These are phyloP conservation scores for Lachnellula cervina DNA, from an alignment of 2,329 filamentous ascomycete species.

Conservation along the genomic window DNA sequence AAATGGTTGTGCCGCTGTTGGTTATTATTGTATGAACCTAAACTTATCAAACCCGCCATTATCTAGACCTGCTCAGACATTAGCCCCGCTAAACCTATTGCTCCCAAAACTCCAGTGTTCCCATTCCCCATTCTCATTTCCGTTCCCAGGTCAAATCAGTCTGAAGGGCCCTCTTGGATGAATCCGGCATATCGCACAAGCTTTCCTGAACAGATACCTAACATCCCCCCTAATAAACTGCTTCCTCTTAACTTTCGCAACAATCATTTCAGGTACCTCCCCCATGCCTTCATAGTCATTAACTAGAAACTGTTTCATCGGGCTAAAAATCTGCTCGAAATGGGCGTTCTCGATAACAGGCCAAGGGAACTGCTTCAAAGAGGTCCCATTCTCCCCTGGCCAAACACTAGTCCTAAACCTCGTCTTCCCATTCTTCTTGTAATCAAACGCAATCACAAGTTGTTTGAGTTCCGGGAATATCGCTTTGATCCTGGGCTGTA, in stretches of 20 bases:
- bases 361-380: constrained; percentile 15
- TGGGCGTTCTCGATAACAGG: constrained; percentile 9
- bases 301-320: constrained; percentile 23
- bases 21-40: not conserved
- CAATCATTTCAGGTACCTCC: constrained; percentile 18
- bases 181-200: constrained; percentile 22
- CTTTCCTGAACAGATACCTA: constrained; percentile 25
- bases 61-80: not conserved
- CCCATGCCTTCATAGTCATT: constrained; percentile 20
- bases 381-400: constrained; percentile 27
- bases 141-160: constrained; percentile 11
- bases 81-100: not conserved
- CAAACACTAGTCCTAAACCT: constrained; percentile 28
- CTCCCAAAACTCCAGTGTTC: not conserved
- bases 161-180: constrained; percentile 24
- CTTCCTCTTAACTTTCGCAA: constrained; percentile 29
- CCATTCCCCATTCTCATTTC: not conserved
- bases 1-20: not conserved
- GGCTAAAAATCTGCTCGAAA: constrained; percentile 18
- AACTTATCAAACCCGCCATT: not conserved
- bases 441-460: constrained; percentile 29
- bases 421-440: constrained; percentile 24
- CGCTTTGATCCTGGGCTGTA: constrained; percentile 24
- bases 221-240: constrained; percentile 26
- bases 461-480: constrained; percentile 26